These are phyloP conservation scores for Parmelia sp. DNA, from an alignment of 495 filamentous ascomycete genomes.

Conservation along the genomic window DNA sequence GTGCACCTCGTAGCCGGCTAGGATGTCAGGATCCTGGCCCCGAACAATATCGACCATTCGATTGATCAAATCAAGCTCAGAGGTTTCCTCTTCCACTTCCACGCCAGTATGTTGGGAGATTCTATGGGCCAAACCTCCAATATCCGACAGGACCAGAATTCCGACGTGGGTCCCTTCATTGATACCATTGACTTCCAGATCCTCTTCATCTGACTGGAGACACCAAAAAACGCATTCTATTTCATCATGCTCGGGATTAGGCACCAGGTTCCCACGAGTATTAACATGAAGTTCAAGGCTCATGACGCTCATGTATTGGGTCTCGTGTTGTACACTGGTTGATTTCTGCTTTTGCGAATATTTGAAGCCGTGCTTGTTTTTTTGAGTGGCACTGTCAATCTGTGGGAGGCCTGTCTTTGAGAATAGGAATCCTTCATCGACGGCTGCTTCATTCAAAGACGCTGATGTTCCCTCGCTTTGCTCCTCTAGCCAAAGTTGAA, in stretches of 20 bases:
- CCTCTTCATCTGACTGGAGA: slow-evolving; percentile 64
- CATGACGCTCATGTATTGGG: slow-evolving; percentile 95
- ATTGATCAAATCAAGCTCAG: slow-evolving; percentile 78
- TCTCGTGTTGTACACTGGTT: slow-evolving; percentile 74
- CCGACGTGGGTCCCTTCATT: slow-evolving; percentile 56
- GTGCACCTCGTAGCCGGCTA: slow-evolving; percentile 94
- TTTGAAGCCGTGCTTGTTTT: slow-evolving; percentile 75
- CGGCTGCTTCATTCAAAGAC: background rate
- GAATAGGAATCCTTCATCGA: slow-evolving; percentile 7
- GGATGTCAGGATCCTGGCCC: slow-evolving; percentile 78
- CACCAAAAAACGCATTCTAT: slow-evolving; percentile 91
- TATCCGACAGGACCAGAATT: slow-evolving; percentile 57
- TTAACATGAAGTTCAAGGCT: slow-evolving; percentile 94
- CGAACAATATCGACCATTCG: slow-evolving; percentile 82
- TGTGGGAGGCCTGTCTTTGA: slow-evolving; percentile 57
- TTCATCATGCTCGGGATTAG: slow-evolving; percentile 86
- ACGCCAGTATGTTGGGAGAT: slow-evolving; percentile 43
- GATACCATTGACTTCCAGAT: slow-evolving; percentile 46
- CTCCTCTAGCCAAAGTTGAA: slow-evolving; percentile 57
- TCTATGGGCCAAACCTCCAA: slow-evolving; percentile 43
- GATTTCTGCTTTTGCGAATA: slow-evolving; percentile 73
- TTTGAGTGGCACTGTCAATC: slow-evolving; percentile 85
- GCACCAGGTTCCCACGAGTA: slow-evolving; percentile 68
- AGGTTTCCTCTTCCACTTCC: slow-evolving; percentile 64
- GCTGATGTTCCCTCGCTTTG: slow-evolving; percentile 10